phyloP scores from a whole-genome alignment of 345 rosid species.

The Chamaenerion angustifolium region DNA sequence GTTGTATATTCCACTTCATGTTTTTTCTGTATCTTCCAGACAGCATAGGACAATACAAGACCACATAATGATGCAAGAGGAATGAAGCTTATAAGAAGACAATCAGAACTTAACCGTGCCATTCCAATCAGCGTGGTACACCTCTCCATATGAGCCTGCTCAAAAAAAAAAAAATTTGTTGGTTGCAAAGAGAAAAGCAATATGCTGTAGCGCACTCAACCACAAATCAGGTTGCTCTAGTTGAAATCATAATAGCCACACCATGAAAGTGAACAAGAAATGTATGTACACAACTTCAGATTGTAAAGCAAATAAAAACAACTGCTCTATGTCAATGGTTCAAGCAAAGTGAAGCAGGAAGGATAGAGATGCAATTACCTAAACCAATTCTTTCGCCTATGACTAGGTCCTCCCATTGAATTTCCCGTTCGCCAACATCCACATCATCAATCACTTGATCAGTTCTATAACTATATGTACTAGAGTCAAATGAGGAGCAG shows the following conservation, averaged over 20 bases:
- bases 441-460: slow-evolving; percentile 78
- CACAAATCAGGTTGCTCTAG: too few relatives aligned
- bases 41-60: background rate
- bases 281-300: too few relatives aligned
- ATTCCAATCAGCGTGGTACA: slow-evolving; percentile 94
- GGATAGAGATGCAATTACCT: slow-evolving; percentile 35
- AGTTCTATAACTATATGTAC: slow-evolving; percentile 18
- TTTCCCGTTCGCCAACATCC: slow-evolving; percentile 89
- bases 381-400: slow-evolving; percentile 97
- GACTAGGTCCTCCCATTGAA: slow-evolving; percentile 94
- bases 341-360: background rate
- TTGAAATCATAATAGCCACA: background rate
- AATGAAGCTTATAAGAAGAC: background rate
- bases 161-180: slow-evolving; percentile 11
- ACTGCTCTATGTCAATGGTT: too few relatives aligned
- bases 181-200: background rate
- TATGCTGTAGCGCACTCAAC: too few relatives aligned
- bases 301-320: too few relatives aligned
- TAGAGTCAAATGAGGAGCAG: slow-evolving; percentile 47
- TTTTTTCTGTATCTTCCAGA: background rate
- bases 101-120: slow-evolving; percentile 66
- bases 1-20: too few relatives aligned
- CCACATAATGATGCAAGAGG: slow-evolving; percentile 4
- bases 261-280: too few relatives aligned
- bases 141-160: slow-evolving; percentile 98